Evolutionary conservation across 441 rosid genomes (phyloP).

Genomic region (Gossypium schwendimanii): DNA sequence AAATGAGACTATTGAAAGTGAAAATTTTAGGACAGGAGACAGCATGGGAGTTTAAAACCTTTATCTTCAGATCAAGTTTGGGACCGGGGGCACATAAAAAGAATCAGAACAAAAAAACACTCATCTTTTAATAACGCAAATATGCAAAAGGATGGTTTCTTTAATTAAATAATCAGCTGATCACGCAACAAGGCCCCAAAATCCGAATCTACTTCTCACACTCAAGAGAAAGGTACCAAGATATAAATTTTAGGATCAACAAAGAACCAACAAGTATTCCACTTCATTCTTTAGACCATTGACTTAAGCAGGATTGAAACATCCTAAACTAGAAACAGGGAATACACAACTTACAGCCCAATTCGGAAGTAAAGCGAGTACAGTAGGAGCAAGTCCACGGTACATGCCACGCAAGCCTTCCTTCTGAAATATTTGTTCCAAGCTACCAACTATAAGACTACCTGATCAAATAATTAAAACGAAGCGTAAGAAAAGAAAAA

Average conservation of each 20-base stretch:
- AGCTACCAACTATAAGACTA: slow-evolving; percentile 49
- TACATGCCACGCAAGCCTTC: slow-evolving; percentile 63
- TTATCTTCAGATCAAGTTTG: neutral
- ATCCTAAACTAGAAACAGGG: neutral
- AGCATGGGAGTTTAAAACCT: no score
- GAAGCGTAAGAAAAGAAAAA: neutral
- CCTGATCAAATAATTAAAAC: slow-evolving; percentile 31
- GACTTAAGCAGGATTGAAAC: neutral
- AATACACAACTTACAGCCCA: slow-evolving; percentile 51
- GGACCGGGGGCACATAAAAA: neutral
- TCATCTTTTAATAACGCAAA: neutral
- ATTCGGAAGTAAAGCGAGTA: slow-evolving; percentile 52
- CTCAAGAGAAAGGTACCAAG: neutral
- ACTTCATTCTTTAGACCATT: neutral
- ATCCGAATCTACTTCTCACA: neutral
- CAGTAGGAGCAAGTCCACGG: slow-evolving; percentile 58
- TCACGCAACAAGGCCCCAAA: neutral
- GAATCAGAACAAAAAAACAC: neutral
- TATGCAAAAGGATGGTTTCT: neutral
- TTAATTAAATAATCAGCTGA: neutral
- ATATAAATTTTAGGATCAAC: neutral
- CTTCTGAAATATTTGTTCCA: slow-evolving; percentile 41
- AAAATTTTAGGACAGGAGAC: neutral
- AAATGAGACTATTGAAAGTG: neutral
- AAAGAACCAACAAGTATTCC: neutral